phyloP scores from a whole-genome alignment of 1,284 basidiomycete genomes.

The Peniophora sp. region DNA sequence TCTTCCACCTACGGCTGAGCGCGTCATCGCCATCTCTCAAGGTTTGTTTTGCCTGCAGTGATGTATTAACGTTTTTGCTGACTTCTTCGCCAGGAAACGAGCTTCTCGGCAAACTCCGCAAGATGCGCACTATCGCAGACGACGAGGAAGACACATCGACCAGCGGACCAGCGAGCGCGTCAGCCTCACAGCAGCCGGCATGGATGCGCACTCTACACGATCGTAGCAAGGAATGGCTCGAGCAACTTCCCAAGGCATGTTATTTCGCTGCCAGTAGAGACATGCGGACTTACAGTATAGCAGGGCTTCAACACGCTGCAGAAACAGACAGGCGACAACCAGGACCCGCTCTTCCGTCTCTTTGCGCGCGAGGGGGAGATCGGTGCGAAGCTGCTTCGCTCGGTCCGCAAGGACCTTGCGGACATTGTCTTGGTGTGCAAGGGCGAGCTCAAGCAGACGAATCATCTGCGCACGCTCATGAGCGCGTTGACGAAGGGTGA shows the following conservation, averaged over 20 bases:
- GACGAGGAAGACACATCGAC: slow-evolving; percentile 68
- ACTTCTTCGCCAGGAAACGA: slow-evolving; percentile 55
- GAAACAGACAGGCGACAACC: slow-evolving; percentile 59
- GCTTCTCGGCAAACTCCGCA: slow-evolving; percentile 78
- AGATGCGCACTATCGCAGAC: slow-evolving; percentile 86
- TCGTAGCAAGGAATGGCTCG: slow-evolving; percentile 79
- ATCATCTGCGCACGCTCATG: slow-evolving; percentile 84
- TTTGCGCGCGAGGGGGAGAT: slow-evolving; percentile 86
- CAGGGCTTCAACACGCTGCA: slow-evolving; percentile 58
- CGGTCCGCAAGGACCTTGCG: slow-evolving; percentile 73
- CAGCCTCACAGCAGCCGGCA: slow-evolving; percentile 69
- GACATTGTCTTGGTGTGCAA: slow-evolving; percentile 82
- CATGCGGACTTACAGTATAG: slow-evolving; percentile 8
- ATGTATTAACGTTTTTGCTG: slow-evolving; percentile 7
- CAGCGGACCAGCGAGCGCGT: slow-evolving; percentile 47
- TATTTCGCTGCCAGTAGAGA: background rate
- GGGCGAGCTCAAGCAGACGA: slow-evolving; percentile 88
- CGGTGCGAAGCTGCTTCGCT: slow-evolving; percentile 67
- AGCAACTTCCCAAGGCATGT: slow-evolving; percentile 65
- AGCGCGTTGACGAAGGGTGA: slow-evolving; percentile 82
- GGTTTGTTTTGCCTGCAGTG: slow-evolving; percentile 42
- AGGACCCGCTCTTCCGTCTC: slow-evolving; percentile 81
- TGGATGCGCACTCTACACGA: slow-evolving; percentile 87
- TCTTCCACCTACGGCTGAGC: slow-evolving; percentile 84
- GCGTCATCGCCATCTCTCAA: slow-evolving; percentile 85